Conservation (phyloP, 305 asterid species). For the Fraxinus paxiana region DNA sequence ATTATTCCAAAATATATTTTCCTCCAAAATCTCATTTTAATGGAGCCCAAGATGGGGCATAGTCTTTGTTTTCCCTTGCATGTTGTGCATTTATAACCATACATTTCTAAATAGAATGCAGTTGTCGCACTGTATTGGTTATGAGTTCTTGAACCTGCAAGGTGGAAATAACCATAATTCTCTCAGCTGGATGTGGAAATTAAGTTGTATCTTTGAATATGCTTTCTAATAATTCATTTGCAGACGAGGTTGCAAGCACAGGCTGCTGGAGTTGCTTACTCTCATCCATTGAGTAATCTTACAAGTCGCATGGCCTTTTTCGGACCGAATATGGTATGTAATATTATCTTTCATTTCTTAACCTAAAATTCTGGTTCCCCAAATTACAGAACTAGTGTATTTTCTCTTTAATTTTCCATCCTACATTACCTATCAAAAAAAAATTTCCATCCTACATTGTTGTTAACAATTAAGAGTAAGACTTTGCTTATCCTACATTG, state of each 20-base stretch:
- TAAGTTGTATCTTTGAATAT: not conserved
- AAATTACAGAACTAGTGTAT: not conserved
- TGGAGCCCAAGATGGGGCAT: not conserved
- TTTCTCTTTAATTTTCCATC: not conserved
- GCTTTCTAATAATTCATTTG: conserved; percentile 2
- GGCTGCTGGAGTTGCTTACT: conserved; percentile 84
- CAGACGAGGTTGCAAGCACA: conserved; percentile 97
- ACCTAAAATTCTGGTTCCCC: not conserved
- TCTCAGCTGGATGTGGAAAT: not conserved
- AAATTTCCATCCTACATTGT: not conserved
- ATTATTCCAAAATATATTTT: not conserved
- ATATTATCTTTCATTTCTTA: not conserved
- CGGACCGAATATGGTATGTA: conserved; percentile 83
- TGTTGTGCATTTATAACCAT: not conserved
- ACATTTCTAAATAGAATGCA: not conserved
- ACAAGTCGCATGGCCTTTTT: conserved; percentile 84
- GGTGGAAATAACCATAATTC: not conserved
- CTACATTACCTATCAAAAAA: not conserved
- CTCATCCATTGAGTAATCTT: conserved; percentile 83
- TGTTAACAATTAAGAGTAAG: not conserved
- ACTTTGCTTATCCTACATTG: not conserved
- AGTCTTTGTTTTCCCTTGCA: not conserved
- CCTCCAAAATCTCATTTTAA: not conserved
- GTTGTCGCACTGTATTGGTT: not conserved
- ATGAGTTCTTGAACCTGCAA: not conserved